These are phyloP conservation scores for Kazachstania kunashirensis DNA, from an alignment of 805 yeast genomes.

Conservation along the genomic window DNA sequence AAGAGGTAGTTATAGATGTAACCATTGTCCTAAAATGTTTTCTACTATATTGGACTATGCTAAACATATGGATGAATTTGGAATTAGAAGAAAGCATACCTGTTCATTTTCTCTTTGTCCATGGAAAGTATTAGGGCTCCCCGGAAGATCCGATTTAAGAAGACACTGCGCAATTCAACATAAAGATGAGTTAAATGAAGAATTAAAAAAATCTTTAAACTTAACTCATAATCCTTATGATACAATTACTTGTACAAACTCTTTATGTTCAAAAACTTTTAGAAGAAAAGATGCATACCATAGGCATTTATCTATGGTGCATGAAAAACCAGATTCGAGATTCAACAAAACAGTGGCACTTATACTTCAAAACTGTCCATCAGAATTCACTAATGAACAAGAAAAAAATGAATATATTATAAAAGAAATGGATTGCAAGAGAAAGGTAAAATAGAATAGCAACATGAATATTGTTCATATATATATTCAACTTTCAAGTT, in stretches of 20 bases:
- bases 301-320: constrained; percentile 46
- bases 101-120: constrained; percentile 40
- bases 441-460: too few species aligned
- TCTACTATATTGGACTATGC: constrained; percentile 33
- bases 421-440: background rate
- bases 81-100: constrained; percentile 33
- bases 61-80: constrained; percentile 35
- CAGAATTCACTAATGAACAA: constrained; percentile 1
- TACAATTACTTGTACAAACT: constrained; percentile 25
- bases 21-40: constrained; percentile 37
- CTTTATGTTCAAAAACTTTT: constrained; percentile 39
- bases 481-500: too few species aligned
- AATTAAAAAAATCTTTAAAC: constrained; percentile 22
- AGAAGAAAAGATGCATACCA: constrained; percentile 44
- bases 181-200: constrained; percentile 22
- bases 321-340: constrained; percentile 32
- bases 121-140: constrained; percentile 41
- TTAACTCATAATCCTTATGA: constrained; percentile 24
- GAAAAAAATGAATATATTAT: constrained; percentile 2
- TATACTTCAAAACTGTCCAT: constrained; percentile 21
- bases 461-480: too few species aligned
- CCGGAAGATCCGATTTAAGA: constrained; percentile 39
- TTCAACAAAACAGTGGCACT: constrained; percentile 31
- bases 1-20: constrained; percentile 38
- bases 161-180: constrained; percentile 45